Base-by-base conservation (phyloP, 208 protist species). In the Crithidia expoeki region DNA sequence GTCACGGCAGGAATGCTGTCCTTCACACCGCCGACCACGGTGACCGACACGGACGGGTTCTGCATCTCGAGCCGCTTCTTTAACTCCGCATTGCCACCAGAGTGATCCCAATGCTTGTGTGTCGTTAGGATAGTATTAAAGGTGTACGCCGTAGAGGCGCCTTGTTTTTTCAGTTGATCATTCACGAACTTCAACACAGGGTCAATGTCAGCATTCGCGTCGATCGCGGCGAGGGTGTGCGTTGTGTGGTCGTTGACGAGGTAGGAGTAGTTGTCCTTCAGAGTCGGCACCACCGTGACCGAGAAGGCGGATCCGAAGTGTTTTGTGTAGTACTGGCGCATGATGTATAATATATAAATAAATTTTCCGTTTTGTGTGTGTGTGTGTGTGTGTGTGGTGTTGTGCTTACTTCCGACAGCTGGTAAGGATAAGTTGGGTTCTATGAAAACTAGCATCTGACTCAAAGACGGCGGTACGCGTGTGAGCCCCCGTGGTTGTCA, bases 101-200 rank as follows among this genome's bases (percentile, higher is more conserved):
- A 30, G 78, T 98, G 95, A 67, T 98, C 97, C 78, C 69, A 86
- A 86, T 98, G 97, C 78, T 98, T 97, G 84, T 98, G 97, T 9
- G 97, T 98, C 52, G 84, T 94, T 34, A 98, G 72, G 32, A 95
- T 87, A 19, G 90, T 85, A 25, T 62, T 25, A 58, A 96, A 28
- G 5, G 47, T 12, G 30, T 61, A 32, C 3, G 36, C 14, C 11
- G 38, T 21, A 23, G 19, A 50, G 11, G 42, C 47, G 62, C 32
- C 53, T 42, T 17, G 14, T 23, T 61, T 12, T 27, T 74, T 65
- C 6, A 74, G 21, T n/a, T 74, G 32, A 12, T 79, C 56, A 40
- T 84, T 53, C 11, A 92, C 59, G 58, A 80, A 86, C 42, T 53
- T 28, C 27, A 97, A 61, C 0, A 98, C 50, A 12, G 86, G 86